Base-by-base conservation (phyloP, 192 early-diverging fungal species). In the Obelidium mucronatum region DNA sequence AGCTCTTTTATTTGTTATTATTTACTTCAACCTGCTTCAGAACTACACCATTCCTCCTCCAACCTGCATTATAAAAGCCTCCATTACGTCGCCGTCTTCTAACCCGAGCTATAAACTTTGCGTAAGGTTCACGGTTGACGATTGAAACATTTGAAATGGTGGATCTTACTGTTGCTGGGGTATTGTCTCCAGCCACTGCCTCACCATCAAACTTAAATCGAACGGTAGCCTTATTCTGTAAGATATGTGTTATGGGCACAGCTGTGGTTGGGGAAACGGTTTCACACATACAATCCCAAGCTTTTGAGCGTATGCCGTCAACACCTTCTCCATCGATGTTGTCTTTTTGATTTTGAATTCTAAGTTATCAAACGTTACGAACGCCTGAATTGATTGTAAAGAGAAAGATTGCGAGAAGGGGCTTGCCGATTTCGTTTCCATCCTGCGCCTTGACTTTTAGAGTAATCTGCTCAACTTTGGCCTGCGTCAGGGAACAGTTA, bases 341-440 rank as follows among this genome's bases (percentile, higher is more conserved):
- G 89, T 87, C 36, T 91, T 88, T 81, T 97, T 98, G 82, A 98
- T 97, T 84, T 96, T 97, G 85, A 98, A 98, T 90, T 94, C 94
- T 94, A 31, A 35, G n/a, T n/a, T n/a, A n/a, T n/a, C n/a, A n/a
- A 73, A 51, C 53, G 1, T 3, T 30, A 51, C 62, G 22, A 35
- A 79, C 26, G 34, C 13, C 31, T 2, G 4, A 3, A 74, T 11
- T 31, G 67, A 73, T 26, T 44, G 19, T n/a, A 26, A 67, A 19
- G 39, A 11, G 54, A 75, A 40, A 11, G 28, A 33, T 42, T 24
- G 35, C 15, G 24, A 84, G 28, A 53, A 33, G 17, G n/a, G n/a
- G n/a, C n/a, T n/a, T n/a, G 95, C 95, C 80, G 85, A 84, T 77
- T 53, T 84, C 83, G 8, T 61, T 40, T 26, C 64, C 52, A 39